Conservation (phyloP, 768 basidiomycete genomes). For the Xerocomellus intermedius region DNA sequence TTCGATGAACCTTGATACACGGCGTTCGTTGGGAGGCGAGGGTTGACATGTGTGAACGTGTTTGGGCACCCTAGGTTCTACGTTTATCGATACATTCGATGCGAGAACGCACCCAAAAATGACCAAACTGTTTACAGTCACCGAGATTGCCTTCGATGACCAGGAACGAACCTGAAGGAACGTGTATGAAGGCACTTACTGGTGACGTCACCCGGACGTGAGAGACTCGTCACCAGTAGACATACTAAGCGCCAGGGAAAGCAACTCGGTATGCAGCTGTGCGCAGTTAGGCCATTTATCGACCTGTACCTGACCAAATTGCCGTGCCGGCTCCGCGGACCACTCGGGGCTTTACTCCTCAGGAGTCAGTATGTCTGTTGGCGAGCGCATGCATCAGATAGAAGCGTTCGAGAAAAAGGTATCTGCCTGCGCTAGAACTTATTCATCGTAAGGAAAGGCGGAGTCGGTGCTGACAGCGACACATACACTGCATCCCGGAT, state of each 20-base stretch:
- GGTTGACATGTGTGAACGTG: too few species aligned
- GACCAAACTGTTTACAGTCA: too few species aligned
- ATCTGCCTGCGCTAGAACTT: slow-evolving; percentile 50
- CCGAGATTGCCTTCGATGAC: not conserved
- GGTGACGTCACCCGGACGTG: slow-evolving; percentile 15
- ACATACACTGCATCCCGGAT: not conserved
- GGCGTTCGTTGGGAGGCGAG: not conserved
- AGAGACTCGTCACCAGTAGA: not conserved
- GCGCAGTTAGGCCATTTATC: not conserved
- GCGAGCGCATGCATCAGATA: not conserved
- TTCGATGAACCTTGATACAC: not conserved
- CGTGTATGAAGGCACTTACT: not conserved
- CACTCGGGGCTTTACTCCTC: not conserved
- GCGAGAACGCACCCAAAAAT: too few species aligned
- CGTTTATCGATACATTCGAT: not conserved
- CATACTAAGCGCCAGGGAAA: not conserved
- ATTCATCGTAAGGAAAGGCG: slow-evolving; percentile 32
- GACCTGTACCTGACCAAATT: not conserved
- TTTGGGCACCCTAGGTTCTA: not conserved
- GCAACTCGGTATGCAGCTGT: too few species aligned
- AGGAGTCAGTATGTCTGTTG: not conserved
- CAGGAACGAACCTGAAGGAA: not conserved
- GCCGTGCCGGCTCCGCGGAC: not conserved
- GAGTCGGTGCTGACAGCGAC: not conserved
- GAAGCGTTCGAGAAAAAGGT: not conserved